Evolutionary conservation across 495 filamentous ascomycete genomes (phyloP).

Genomic region (Cudoniella acicularis): DNA sequence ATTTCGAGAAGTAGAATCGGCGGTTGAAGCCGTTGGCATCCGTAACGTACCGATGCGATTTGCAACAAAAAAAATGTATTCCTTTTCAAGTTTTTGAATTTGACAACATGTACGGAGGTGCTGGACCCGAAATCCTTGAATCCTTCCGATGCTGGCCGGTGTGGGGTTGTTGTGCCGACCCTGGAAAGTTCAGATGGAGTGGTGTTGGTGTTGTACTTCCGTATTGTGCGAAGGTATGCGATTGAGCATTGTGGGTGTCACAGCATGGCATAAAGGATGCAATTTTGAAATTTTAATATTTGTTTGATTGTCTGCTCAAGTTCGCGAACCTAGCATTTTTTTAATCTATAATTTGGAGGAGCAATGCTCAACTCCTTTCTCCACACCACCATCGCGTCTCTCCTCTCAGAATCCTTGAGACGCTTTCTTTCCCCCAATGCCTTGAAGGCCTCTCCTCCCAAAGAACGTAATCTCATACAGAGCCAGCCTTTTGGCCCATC

Average conservation of each 20-base stretch:
- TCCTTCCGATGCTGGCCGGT: too few relatives aligned
- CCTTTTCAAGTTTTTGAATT: background rate
- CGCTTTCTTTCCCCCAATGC: background rate
- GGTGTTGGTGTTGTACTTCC: too few relatives aligned
- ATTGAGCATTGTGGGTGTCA: too few relatives aligned
- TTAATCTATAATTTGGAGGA: slow-evolving; percentile 5
- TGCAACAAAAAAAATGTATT: slow-evolving; percentile 10
- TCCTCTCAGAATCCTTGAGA: slow-evolving; percentile 20
- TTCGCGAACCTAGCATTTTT: background rate
- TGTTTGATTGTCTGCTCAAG: background rate
- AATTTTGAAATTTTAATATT: background rate
- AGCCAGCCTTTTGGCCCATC: slow-evolving; percentile 17
- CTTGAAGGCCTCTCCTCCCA: background rate
- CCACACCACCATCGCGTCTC: background rate
- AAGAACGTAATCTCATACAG: slow-evolving; percentile 14
- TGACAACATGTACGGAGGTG: background rate
- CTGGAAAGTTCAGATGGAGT: too few relatives aligned
- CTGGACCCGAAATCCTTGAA: too few relatives aligned
- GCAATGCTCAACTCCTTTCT: slow-evolving; percentile 17
- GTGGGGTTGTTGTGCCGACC: too few relatives aligned
- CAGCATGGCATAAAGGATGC: background rate
- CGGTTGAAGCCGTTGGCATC: background rate
- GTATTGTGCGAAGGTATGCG: too few relatives aligned
- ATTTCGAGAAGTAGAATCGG: background rate
- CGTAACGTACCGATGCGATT: slow-evolving; percentile 12